Conservation (phyloP, 2,329 filamentous ascomycete genomes). For the Dothistroma pini region DNA sequence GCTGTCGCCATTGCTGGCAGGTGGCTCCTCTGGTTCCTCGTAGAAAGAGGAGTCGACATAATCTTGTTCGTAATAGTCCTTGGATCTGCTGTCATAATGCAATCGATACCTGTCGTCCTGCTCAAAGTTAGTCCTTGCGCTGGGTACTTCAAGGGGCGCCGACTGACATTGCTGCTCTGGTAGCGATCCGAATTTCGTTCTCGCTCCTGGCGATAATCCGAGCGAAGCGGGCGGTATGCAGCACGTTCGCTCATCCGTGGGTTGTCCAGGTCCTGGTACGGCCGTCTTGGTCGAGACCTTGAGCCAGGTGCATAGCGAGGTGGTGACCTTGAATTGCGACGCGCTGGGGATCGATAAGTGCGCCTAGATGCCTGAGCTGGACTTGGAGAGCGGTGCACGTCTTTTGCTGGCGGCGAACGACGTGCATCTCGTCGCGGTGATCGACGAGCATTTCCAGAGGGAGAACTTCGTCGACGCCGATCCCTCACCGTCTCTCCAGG, state of each 20-base stretch:
- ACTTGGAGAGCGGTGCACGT: neutral
- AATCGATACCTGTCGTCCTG: slow-evolving; percentile 15
- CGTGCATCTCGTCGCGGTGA: neutral
- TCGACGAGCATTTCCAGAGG: neutral
- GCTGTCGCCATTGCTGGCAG: slow-evolving; percentile 23
- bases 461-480: neutral
- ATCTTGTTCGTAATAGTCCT: slow-evolving; percentile 11
- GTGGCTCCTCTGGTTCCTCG: slow-evolving; percentile 19
- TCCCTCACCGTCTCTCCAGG: neutral
- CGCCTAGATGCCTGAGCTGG: neutral
- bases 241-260: neutral
- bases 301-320: neutral
- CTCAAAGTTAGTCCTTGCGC: slow-evolving; percentile 13
- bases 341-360: neutral
- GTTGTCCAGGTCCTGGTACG: slow-evolving; percentile 13
- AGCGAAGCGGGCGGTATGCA: neutral
- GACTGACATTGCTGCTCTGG: slow-evolving; percentile 1
- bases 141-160: neutral
- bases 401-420: neutral
- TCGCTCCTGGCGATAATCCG: neutral
- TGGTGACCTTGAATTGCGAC: neutral
- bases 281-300: slow-evolving; percentile 10
- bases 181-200: neutral
- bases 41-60: slow-evolving; percentile 15
- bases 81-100: slow-evolving; percentile 14